Percentiles rank a stretch among this genome's conserved stretches.
These are phyloP conservation scores for Xanthoparmelia taractica DNA, from an alignment of 495 filamentous ascomycete species.

Conservation along the genomic window DNA sequence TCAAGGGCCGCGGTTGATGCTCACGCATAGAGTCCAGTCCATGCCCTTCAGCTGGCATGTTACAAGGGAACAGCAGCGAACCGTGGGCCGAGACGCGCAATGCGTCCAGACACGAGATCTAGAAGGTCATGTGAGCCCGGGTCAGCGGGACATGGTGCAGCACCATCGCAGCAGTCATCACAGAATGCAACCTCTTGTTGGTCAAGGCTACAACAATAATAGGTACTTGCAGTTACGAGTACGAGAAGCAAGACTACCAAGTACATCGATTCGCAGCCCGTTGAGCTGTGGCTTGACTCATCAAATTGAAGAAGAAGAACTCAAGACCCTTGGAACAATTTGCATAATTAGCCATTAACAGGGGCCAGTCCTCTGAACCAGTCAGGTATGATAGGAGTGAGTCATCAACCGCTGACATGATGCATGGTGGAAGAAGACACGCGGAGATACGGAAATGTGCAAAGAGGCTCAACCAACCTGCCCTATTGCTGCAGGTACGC, in stretches of 20 bases:
- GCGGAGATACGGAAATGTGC: background rate
- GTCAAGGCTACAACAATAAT: background rate
- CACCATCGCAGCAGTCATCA: background rate
- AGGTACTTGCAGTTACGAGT: background rate
- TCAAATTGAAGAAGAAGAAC: no score
- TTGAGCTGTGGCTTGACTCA: background rate
- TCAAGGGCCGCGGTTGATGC: background rate
- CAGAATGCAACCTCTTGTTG: background rate
- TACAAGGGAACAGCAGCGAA: background rate
- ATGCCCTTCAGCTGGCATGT: conserved; percentile 13
- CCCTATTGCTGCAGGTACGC: background rate
- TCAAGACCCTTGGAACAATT: no score
- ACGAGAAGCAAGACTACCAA: background rate
- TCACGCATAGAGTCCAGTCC: background rate
- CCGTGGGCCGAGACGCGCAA: conserved; percentile 11
- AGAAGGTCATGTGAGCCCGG: background rate
- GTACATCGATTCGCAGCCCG: background rate
- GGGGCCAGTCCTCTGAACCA: background rate
- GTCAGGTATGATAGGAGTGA: background rate
- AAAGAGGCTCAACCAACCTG: background rate
- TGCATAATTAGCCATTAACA: background rate
- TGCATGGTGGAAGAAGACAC: background rate
- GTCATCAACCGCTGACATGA: background rate
- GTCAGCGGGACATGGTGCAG: background rate
- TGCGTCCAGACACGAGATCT: background rate